These are phyloP conservation scores for Apiospora pterosperma DNA, from an alignment of 2,329 filamentous ascomycete genomes.

Conservation along the genomic window DNA sequence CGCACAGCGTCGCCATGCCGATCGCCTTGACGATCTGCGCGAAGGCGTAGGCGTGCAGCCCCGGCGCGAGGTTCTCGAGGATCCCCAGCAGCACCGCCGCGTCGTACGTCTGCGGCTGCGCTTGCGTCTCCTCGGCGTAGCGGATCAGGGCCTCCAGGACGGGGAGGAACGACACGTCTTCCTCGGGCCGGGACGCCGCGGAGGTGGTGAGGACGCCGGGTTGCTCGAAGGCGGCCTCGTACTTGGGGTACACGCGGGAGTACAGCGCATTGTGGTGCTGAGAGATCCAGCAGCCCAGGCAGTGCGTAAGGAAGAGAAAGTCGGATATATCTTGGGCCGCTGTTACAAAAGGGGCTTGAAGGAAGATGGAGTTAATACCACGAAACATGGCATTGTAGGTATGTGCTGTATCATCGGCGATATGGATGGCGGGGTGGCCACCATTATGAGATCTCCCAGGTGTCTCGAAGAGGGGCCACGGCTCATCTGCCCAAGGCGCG, in stretches of 20 bases:
- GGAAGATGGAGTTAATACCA: conserved; percentile 32
- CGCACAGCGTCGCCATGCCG: conserved; percentile 11
- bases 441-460: conserved; percentile 17
- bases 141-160: conserved; percentile 8
- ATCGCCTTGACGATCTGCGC: conserved; percentile 11
- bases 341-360: conserved; percentile 29
- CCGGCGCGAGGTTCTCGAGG: conserved; percentile 12
- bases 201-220: conserved; percentile 14
- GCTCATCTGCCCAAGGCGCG: conserved; percentile 25
- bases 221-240: conserved; percentile 20
- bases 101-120: conserved; percentile 13
- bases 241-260: conserved; percentile 25
- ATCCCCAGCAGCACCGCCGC: conserved; percentile 7
- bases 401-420: conserved; percentile 30
- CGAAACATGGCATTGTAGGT: conserved; percentile 34
- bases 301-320: conserved; percentile 27
- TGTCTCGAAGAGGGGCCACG: conserved; percentile 25
- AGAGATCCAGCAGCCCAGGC: conserved; percentile 26
- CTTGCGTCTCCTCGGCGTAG: conserved; percentile 11
- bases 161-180: conserved; percentile 9
- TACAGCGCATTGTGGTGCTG: conserved; percentile 30
- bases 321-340: conserved; percentile 25
- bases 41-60: conserved; percentile 14
- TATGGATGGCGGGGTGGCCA: conserved; percentile 20
- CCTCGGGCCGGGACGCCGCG: conserved; percentile 10